These are phyloP conservation scores for Novymonas esmeraldas DNA, from an alignment of 208 protist genomes.

Conservation along the genomic window DNA sequence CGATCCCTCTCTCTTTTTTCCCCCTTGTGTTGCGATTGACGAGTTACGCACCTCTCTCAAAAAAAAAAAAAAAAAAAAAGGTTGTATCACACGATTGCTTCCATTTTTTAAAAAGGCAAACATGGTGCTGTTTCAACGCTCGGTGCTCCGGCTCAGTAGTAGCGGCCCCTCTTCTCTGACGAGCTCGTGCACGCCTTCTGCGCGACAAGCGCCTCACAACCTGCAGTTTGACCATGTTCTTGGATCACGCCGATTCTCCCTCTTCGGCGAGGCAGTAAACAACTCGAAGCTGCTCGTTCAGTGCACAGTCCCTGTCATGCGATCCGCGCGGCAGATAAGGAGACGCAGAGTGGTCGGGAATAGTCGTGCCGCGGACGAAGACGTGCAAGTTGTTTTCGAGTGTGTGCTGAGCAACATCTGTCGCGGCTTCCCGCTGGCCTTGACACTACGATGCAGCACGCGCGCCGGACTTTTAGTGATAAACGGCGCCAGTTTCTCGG, in stretches of 20 bases:
- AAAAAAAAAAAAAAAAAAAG: no score
- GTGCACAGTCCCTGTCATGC: neutral
- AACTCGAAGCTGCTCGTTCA: conserved; percentile 3
- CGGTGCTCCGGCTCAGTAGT: neutral
- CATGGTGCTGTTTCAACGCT: conserved; percentile 1
- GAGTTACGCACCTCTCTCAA: no score
- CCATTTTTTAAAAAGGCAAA: neutral
- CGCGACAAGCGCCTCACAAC: neutral
- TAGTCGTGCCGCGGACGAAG: neutral
- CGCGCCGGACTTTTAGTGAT: conserved; percentile 41
- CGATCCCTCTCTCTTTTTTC: no score
- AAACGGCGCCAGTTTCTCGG: conserved; percentile 37
- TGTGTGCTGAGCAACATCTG: conserved; percentile 36
- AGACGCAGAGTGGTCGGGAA: neutral
- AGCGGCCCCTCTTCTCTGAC: neutral
- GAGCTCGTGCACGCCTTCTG: neutral
- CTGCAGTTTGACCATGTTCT: conserved; percentile 21
- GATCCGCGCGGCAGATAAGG: neutral
- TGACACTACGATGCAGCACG: conserved; percentile 26
- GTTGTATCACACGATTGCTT: neutral
- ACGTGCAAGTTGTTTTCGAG: conserved; percentile 19
- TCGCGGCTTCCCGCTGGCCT: conserved; percentile 27
- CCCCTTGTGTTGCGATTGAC: no score
- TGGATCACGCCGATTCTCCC: conserved; percentile 15
- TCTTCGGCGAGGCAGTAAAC: neutral